A percentile compares a stretch with the other conserved stretches of the same genome.
Evolutionary conservation across 768 basidiomycete genomes (phyloP).

Genomic region (Chalciporus sphaerocephalus): DNA sequence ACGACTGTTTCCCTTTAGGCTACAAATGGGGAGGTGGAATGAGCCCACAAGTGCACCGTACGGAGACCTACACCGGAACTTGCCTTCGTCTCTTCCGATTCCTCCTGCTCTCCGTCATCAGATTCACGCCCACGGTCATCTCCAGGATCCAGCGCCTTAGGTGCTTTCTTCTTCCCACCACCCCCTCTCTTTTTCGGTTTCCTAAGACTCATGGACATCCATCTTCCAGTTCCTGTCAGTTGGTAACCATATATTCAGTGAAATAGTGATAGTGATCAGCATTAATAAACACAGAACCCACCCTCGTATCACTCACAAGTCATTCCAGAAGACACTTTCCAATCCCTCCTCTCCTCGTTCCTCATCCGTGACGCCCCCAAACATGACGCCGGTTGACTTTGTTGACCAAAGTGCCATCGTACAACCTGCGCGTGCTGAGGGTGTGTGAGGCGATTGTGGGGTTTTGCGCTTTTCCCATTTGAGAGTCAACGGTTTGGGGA

Average conservation of each 20-base stretch:
- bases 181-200: constrained; percentile 52
- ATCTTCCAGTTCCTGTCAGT: constrained; percentile 65
- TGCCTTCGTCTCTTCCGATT: constrained; percentile 8
- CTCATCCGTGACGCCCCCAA: constrained; percentile 87
- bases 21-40: background rate
- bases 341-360: constrained; percentile 80
- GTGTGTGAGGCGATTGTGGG: constrained; percentile 52
- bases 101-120: constrained; percentile 19
- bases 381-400: constrained; percentile 69
- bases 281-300: background rate
- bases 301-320: constrained; percentile 52
- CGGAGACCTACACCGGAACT: background rate
- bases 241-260: constrained; percentile 75
- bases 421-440: constrained; percentile 70
- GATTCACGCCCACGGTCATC: constrained; percentile 10
- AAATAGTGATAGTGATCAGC: background rate
- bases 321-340: constrained; percentile 84
- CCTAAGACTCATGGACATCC: constrained; percentile 72
- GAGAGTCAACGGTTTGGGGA: constrained; percentile 38
- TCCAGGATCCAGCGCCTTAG: background rate
- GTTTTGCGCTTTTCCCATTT: constrained; percentile 90
- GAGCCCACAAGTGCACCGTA: no score
- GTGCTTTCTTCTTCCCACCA: constrained; percentile 40
- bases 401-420: constrained; percentile 80
- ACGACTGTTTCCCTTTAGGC: background rate